These are phyloP conservation scores for Eimeria tenella DNA, from an alignment of 169 alveolate genomes.

Conservation along the genomic window DNA sequence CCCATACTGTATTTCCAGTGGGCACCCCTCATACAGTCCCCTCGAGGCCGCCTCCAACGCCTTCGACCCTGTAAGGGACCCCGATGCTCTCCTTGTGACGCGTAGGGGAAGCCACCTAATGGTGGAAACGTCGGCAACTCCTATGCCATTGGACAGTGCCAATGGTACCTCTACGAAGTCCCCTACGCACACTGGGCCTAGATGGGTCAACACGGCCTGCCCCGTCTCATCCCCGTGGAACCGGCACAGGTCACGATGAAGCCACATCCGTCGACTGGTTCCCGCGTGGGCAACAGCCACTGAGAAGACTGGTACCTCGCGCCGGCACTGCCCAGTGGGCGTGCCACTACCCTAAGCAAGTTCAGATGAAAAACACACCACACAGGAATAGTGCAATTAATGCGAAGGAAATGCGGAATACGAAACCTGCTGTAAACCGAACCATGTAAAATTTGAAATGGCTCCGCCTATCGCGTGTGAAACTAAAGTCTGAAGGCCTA, in stretches of 20 bases:
- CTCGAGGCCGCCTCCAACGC: constrained; percentile 35
- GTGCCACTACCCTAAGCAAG: background rate
- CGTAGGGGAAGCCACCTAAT: constrained; percentile 80
- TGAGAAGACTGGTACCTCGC: constrained; percentile 4
- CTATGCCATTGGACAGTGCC: constrained; percentile 77
- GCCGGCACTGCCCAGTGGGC: background rate
- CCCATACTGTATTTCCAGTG: constrained; percentile 16
- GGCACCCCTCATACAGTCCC: constrained; percentile 56
- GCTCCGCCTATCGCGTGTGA: no score
- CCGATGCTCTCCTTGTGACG: background rate
- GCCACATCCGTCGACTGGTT: constrained; percentile 79
- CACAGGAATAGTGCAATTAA: no score
- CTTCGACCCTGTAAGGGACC: constrained; percentile 32
- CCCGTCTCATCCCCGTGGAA: constrained; percentile 81
- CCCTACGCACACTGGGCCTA: constrained; percentile 81
- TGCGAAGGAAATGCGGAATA: no score
- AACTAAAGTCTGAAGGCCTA: no score
- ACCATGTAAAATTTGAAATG: no score
- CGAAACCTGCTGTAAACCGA: no score
- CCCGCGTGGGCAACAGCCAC: constrained; percentile 62
- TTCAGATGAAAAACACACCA: background rate
- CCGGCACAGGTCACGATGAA: constrained; percentile 83
- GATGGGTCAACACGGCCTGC: constrained; percentile 78
- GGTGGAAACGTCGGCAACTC: constrained; percentile 68
- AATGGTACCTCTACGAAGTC: constrained; percentile 84